Evolutionary conservation across 2,329 filamentous ascomycete genomes (phyloP).

Genomic region (Ceratocystis alfenasii): DNA sequence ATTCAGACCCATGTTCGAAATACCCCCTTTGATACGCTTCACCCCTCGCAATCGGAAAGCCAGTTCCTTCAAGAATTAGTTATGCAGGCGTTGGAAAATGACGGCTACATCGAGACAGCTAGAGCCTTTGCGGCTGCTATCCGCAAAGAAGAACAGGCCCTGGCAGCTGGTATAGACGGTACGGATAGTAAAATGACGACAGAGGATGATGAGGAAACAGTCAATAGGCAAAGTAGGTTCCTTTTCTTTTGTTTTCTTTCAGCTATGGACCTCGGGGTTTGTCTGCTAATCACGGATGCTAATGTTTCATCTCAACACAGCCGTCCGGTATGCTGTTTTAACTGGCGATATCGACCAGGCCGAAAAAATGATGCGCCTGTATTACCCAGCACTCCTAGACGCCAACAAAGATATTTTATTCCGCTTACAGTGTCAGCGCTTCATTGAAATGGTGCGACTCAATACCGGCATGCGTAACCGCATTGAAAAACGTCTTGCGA

Average conservation of each 20-base stretch:
- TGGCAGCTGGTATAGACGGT: constrained; percentile 46
- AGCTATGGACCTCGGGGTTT: neutral
- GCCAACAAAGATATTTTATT: constrained; percentile 80
- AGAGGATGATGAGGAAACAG: constrained; percentile 73
- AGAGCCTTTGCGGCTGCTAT: constrained; percentile 78
- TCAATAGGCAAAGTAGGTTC: constrained; percentile 69
- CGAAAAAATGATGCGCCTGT: constrained; percentile 64
- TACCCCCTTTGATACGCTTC: neutral
- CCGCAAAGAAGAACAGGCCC: constrained; percentile 55
- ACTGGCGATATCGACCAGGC: constrained; percentile 88
- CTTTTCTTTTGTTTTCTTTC: constrained; percentile 41
- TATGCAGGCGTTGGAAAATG: constrained; percentile 82
- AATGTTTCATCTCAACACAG: constrained; percentile 34
- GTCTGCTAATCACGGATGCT: neutral
- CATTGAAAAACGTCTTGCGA: constrained; percentile 29
- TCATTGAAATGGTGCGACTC: constrained; percentile 83
- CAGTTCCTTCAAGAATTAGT: constrained; percentile 32
- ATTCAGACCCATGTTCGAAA: neutral
- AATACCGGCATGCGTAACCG: constrained; percentile 35
- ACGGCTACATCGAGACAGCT: constrained; percentile 90
- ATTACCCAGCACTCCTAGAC: constrained; percentile 68
- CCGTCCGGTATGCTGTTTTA: constrained; percentile 74
- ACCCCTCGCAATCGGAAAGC: neutral
- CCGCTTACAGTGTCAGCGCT: constrained; percentile 75
- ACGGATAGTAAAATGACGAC: constrained; percentile 48